Evolutionary conservation across 768 basidiomycete genomes (phyloP).

Genomic region (Tephrocybe sp.): DNA sequence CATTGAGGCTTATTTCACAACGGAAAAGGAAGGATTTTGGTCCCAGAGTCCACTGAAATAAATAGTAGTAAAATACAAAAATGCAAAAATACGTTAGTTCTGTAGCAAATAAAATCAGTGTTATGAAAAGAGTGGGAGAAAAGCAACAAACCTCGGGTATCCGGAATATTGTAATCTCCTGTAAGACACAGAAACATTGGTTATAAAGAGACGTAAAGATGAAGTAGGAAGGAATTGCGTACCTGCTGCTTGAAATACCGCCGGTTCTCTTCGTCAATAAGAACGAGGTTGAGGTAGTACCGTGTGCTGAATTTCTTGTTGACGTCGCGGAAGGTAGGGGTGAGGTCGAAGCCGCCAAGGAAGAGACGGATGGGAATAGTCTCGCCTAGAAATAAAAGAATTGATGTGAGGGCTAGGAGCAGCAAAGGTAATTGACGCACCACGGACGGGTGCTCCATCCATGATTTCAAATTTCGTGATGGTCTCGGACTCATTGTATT

Average conservation of each 20-base stretch:
- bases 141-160: conserved; percentile 19
- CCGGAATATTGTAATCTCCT: conserved; percentile 22
- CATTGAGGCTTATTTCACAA: too few species aligned
- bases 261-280: conserved; percentile 97
- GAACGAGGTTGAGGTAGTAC: conserved; percentile 95
- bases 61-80: conserved; percentile 14
- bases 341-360: conserved; percentile 97
- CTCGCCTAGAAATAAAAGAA: conserved; percentile 59
- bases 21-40: not conserved
- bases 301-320: conserved; percentile 99
- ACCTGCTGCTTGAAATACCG: conserved; percentile 98
- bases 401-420: not conserved
- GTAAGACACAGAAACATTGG: not conserved
- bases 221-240: conserved; percentile 8
- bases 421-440: conserved; percentile 38
- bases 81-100: conserved; percentile 15
- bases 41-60: conserved; percentile 8
- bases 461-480: conserved; percentile 99
- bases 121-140: not conserved
- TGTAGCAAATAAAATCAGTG: not conserved
- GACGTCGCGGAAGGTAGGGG: conserved; percentile 97
- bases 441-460: conserved; percentile 98
- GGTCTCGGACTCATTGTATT: conserved; percentile 98
- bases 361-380: conserved; percentile 98
- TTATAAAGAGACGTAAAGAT: not conserved